A percentile compares a stretch with the other conserved stretches of the same genome.
Evolutionary conservation across 169 alveolate genomes (phyloP).

Genomic region (Plasmodium coatneyi): DNA sequence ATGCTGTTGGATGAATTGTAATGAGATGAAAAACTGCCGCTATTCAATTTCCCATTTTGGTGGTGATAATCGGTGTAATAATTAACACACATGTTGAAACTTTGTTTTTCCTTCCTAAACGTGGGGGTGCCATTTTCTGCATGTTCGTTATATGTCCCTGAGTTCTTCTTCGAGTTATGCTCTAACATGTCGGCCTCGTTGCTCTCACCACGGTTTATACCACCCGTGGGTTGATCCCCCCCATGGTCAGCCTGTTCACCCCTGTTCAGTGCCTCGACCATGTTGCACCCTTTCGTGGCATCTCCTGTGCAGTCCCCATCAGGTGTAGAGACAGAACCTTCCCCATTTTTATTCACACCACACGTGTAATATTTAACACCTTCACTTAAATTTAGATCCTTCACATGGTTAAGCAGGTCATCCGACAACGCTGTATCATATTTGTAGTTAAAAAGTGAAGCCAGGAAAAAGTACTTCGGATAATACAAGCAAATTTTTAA

Average conservation of each 20-base stretch:
- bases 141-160: background rate
- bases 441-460: constrained; percentile 51
- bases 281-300: background rate
- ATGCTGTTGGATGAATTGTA: background rate
- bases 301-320: background rate
- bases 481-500: constrained; percentile 70
- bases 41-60: background rate
- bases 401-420: constrained; percentile 14
- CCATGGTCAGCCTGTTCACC: background rate
- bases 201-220: background rate
- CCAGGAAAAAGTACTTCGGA: constrained; percentile 59
- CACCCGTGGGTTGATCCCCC: background rate
- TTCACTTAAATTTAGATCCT: constrained; percentile 17
- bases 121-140: background rate
- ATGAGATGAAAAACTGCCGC: background rate
- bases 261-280: background rate
- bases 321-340: background rate
- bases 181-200: constrained; percentile 5
- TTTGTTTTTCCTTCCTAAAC: background rate
- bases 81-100: background rate
- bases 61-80: constrained; percentile 40
- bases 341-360: background rate
- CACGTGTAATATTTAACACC: constrained; percentile 13
- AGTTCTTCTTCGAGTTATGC: background rate
- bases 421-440: constrained; percentile 46